Percentiles rank a stretch among this genome's conserved stretches.
These are phyloP conservation scores for Ustilago cynodontis DNA, from an alignment of 1,284 basidiomycete species.

Conservation along the genomic window DNA sequence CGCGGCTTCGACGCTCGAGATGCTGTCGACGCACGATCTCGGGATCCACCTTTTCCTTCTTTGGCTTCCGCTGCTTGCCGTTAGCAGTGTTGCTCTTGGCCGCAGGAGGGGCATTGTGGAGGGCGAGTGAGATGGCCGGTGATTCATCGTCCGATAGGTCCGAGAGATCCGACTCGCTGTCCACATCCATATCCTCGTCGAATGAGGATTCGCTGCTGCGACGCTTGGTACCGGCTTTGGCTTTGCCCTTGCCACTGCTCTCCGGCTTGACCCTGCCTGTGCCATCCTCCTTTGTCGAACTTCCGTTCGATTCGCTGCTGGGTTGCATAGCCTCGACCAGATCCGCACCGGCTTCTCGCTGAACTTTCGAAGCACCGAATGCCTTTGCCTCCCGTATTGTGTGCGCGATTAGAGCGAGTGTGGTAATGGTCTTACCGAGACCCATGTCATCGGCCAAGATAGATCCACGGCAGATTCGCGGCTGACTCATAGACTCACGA, in stretches of 20 bases:
- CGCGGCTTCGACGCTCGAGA: slow-evolving; percentile 76
- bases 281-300: slow-evolving; percentile 2
- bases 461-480: slow-evolving; percentile 82
- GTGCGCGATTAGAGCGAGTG: slow-evolving; percentile 87
- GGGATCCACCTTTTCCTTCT: slow-evolving; percentile 75
- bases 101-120: slow-evolving; percentile 45
- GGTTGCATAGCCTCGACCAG: slow-evolving; percentile 17
- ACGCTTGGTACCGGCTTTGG: slow-evolving; percentile 8
- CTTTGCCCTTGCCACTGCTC: slow-evolving; percentile 7
- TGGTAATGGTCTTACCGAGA: slow-evolving; percentile 95
- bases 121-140: slow-evolving; percentile 20
- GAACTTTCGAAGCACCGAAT: slow-evolving; percentile 74
- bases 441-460: slow-evolving; percentile 85
- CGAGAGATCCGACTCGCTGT: slow-evolving; percentile 15
- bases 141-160: slow-evolving; percentile 21
- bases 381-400: slow-evolving; percentile 80
- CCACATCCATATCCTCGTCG: slow-evolving; percentile 9
- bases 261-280: slow-evolving; percentile 14
- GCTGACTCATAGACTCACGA: slow-evolving; percentile 77
- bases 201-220: slow-evolving; percentile 19
- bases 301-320: background rate
- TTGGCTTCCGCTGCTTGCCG: slow-evolving; percentile 68
- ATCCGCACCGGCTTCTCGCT: slow-evolving; percentile 20
- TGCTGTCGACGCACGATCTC: slow-evolving; percentile 55
- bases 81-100: slow-evolving; percentile 73